Conservation (phyloP, 2,329 filamentous ascomycete species). For the Fusarium dimerum region DNA sequence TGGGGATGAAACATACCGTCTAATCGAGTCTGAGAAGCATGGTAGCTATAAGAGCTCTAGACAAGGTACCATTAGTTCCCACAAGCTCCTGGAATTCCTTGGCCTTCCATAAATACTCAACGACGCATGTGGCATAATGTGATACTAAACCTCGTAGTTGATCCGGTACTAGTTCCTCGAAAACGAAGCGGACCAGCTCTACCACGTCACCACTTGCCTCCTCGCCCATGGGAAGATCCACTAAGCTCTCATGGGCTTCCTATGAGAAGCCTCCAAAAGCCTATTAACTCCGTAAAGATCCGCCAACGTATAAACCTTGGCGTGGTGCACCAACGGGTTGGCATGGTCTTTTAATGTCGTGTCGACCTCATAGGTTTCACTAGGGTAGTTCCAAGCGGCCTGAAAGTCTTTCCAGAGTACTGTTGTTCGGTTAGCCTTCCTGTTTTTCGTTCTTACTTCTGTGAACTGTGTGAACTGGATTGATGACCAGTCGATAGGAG, state of each 20-base stretch:
- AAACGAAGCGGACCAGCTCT: background rate
- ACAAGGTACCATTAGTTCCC: background rate
- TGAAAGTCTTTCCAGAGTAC: background rate
- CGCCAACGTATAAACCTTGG: background rate
- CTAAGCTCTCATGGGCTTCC: background rate
- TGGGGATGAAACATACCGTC: too few species aligned
- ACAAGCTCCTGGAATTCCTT: background rate
- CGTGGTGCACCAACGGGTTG: background rate
- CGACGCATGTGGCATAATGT: background rate
- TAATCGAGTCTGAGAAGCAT: background rate
- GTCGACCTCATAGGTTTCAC: background rate
- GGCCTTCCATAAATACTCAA: background rate
- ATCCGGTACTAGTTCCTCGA: background rate
- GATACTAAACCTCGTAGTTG: background rate
- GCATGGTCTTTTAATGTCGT: background rate
- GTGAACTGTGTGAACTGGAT: too few species aligned
- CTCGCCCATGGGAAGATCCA: background rate
- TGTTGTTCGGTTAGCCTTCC: background rate
- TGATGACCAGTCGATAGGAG: too few species aligned
- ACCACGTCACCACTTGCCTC: background rate
- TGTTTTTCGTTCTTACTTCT: background rate
- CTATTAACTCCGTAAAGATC: slow-evolving; percentile 1
- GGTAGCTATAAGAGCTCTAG: background rate
- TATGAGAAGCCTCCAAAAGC: background rate
- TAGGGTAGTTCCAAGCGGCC: background rate